Conservation (phyloP, 2,329 filamentous ascomycete species). For the Madurella mycetomatis region DNA sequence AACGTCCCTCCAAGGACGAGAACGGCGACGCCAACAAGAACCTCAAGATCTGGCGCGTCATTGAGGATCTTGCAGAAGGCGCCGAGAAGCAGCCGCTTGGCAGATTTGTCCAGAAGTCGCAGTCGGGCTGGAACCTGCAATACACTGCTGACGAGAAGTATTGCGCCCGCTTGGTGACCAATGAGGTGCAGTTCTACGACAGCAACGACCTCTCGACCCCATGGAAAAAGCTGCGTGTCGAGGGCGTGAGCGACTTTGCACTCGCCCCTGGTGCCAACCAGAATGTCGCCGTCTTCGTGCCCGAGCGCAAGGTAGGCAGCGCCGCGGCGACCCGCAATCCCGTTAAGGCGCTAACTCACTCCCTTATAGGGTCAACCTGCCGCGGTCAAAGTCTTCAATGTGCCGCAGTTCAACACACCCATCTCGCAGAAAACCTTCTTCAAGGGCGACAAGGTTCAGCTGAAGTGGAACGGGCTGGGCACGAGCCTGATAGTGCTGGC, state of each 20-base stretch:
- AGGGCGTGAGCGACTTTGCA: slow-evolving; percentile 86
- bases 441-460: slow-evolving; percentile 97
- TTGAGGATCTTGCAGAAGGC: slow-evolving; percentile 61
- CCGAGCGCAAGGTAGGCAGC: slow-evolving; percentile 77
- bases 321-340: not conserved
- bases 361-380: slow-evolving; percentile 75
- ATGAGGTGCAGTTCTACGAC: slow-evolving; percentile 96
- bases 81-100: slow-evolving; percentile 71
- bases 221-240: slow-evolving; percentile 92
- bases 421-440: slow-evolving; percentile 98
- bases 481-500: slow-evolving; percentile 91
- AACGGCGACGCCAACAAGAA: slow-evolving; percentile 93
- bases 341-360: not conserved
- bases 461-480: slow-evolving; percentile 95
- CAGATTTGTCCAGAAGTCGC: slow-evolving; percentile 90
- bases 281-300: slow-evolving; percentile 90
- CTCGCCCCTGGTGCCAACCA: slow-evolving; percentile 85
- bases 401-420: slow-evolving; percentile 76
- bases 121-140: slow-evolving; percentile 95
- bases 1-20: slow-evolving; percentile 87
- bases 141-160: slow-evolving; percentile 92
- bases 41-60: slow-evolving; percentile 89
- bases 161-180: slow-evolving; percentile 89
- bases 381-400: slow-evolving; percentile 88
- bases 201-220: slow-evolving; percentile 78